A percentile compares a stretch with the other conserved stretches of the same genome.
Evolutionary conservation across 257 asterid genomes (phyloP).

Genomic region (Rehmannia glutinosa): DNA sequence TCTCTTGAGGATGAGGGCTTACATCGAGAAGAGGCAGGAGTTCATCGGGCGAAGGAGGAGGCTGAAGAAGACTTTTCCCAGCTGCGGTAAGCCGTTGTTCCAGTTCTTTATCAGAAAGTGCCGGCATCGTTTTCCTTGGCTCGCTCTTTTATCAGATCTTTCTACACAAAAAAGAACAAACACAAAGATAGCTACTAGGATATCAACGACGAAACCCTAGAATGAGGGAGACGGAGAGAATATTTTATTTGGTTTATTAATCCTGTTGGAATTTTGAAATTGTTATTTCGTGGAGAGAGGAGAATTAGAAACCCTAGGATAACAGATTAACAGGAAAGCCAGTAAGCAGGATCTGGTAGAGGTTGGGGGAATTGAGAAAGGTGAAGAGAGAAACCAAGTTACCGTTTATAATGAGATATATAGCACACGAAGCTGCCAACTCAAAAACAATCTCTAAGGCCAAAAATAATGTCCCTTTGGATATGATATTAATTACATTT

Average conservation of each 20-base stretch:
- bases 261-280: not conserved
- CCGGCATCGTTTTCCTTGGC: slow-evolving; percentile 19
- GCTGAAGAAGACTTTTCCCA: slow-evolving; percentile 66
- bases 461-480: not conserved
- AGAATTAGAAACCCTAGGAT: slow-evolving; percentile 24
- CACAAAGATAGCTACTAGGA: not conserved
- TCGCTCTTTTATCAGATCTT: slow-evolving; percentile 21
- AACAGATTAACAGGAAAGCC: slow-evolving; percentile 14
- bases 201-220: slow-evolving; percentile 25
- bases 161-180: not conserved
- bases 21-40: slow-evolving; percentile 83
- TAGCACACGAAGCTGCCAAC: too few species aligned
- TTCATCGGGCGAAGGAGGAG: slow-evolving; percentile 54
- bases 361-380: not conserved
- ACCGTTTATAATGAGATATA: slow-evolving; percentile 8
- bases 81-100: slow-evolving; percentile 60
- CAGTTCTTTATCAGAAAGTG: slow-evolving; percentile 27
- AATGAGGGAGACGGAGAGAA: not conserved
- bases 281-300: not conserved
- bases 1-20: slow-evolving; percentile 15
- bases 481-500: too few species aligned
- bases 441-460: slow-evolving; percentile 15
- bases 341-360: slow-evolving; percentile 5
- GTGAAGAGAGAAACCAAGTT: not conserved
- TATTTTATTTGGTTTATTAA: not conserved